phyloP scores from a whole-genome alignment of 345 rosid genomes.

The Pseudoturritis turrita region DNA sequence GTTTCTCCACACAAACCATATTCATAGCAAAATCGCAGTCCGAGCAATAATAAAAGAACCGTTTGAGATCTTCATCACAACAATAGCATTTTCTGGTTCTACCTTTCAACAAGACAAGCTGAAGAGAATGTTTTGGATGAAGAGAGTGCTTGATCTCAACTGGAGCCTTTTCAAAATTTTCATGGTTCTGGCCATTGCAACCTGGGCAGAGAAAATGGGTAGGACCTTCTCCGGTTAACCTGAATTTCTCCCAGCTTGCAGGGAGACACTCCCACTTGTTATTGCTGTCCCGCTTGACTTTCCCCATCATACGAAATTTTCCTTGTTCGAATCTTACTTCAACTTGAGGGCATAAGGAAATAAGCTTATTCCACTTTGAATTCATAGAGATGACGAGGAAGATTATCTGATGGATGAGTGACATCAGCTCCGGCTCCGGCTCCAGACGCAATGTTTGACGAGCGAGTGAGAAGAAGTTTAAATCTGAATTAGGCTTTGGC shows the following conservation, averaged over 20 bases:
- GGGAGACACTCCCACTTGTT: not conserved
- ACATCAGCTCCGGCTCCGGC: no score
- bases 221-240: not conserved
- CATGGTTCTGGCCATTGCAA: not conserved
- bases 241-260: no score
- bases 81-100: not conserved
- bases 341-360: not conserved
- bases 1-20: not conserved
- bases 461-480: no score
- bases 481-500: no score
- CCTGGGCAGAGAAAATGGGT: not conserved
- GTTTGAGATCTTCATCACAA: not conserved
- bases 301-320: not conserved
- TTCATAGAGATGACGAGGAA: not conserved
- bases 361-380: not conserved
- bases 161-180: not conserved
- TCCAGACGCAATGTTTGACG: no score
- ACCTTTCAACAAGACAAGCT: not conserved
- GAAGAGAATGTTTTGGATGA: not conserved
- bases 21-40: not conserved
- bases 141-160: not conserved
- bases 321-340: fast-evolving
- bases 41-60: not conserved
- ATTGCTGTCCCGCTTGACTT: fast-evolving
- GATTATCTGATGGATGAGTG: not conserved